Base-by-base conservation (phyloP, 176 grass and related monocot species). In the Aegilops bicornis region DNA sequence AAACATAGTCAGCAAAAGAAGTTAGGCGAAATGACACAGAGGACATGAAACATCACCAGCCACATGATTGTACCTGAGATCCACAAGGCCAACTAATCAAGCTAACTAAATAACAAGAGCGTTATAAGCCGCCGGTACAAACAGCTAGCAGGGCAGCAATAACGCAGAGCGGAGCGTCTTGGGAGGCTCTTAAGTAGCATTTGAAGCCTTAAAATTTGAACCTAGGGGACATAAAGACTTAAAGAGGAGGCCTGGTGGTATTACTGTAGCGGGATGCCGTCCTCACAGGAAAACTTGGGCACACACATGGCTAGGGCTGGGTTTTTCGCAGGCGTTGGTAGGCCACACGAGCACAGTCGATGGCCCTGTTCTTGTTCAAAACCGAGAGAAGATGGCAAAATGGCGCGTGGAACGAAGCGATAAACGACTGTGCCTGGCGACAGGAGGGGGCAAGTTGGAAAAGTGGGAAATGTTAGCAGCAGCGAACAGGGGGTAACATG, bases 251-350 rank as follows among this genome's bases (percentile, higher is more conserved):
- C 9, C 84, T 59, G 79, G 72, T 1, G 15, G 56, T 17, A 65
- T 73, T 56, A 32, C 89, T 91, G 89, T 88, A 76, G 76, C 61
- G 84, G 61, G 89, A 91, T 91, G 85, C 29, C 66, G 81, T 77
- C 81, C 77, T 81, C 69, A 68, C 81, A 81, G 35, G 61, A 75
- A 84, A 84, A 87, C 36, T 5, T 82, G 83, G 76, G 3, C 81
- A 42, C 79, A 90, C 81, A 84, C 76, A 91, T 84, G 81, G 66
- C 79, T 48, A 77, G 81, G 61, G 76, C 61, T 60, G 78, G 37
- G 25, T 3, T 63, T 87, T 85, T 87, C 80, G 76, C 89, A 88
- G 89, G 60, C 89, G 60, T 71, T 64, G 70, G 88, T 63, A 90
- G 89, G 89, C 48, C 76, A 84, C 17, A 67, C 39, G 73, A 69